Base-by-base conservation (phyloP, 148 eudicot genomes). In the Tetragonia tetragonoides region DNA sequence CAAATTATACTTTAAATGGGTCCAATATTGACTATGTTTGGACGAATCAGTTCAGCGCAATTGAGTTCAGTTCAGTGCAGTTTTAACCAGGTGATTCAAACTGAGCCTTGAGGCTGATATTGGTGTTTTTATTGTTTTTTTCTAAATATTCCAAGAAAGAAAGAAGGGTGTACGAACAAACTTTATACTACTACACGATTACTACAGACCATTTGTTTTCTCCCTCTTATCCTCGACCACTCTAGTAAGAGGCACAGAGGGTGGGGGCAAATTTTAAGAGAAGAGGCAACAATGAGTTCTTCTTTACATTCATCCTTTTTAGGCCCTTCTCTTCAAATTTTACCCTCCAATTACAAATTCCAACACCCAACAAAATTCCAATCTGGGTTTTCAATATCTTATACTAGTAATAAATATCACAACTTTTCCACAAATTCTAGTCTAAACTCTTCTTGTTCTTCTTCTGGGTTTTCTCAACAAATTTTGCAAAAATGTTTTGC, bases 401-500 rank as follows among this genome's bases (percentile, higher is more conserved):
- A 53, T 38, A 10, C 3, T 16, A 37, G 34, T 38, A 17, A 3
- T 10, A 62, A 75, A 38, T 23, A 66, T 23, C 38, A 34, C 10
- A 70, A 59, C 16, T 60, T 24, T 40, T 38, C 47, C 15, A 24
- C 53, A 5, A 61, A 60, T 23, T 8, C 7, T 7, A 72, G 8
- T 44, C 39, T 40, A 4, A 40, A 14, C 20, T 70, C 60, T 17
- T 23, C 77, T 53, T 42, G 34, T 28, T 28, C 77, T 53, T 42
- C 61, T 72, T 3, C 51, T 57, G 23, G 60, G 14, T 34, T 46
- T 6, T 23, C 81, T 59, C 54, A 46, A 41, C 42, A 60, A 67
- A 24, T 80, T 14, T 57, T 90, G 57, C 88, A 70, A 7, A 88
- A 83, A 56, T 81, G 86, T 63, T 68, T 81, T 64, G 59, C 86